Conservation (phyloP, 306 rosid species). For the Arachis hypogaea region DNA sequence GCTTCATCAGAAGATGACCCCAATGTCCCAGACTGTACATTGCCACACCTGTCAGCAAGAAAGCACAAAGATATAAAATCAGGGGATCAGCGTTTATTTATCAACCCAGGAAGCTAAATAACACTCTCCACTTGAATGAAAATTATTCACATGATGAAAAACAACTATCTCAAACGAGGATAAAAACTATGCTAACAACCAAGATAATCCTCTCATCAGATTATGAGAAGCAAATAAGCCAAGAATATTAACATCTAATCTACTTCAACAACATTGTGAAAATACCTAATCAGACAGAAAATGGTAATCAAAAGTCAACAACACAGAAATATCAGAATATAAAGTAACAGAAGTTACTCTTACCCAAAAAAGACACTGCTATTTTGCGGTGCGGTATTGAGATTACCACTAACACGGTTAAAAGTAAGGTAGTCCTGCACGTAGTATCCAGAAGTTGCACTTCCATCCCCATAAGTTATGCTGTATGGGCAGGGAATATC, state of each 20-base stretch:
- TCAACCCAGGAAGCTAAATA: conserved; percentile 24
- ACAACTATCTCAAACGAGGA: conserved; percentile 21
- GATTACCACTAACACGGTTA: conserved; percentile 65
- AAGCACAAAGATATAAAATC: conserved; percentile 11
- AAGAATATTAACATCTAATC: conserved; percentile 21
- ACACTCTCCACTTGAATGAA: conserved; percentile 25
- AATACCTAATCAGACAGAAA: conserved; percentile 8
- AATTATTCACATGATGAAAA: conserved; percentile 26
- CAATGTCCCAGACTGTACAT: conserved; percentile 69
- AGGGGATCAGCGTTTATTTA: conserved; percentile 7
- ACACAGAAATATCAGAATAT: conserved; percentile 9
- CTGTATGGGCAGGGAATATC: conserved; percentile 62
- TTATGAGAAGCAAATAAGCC: background rate
- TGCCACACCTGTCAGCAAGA: conserved; percentile 71
- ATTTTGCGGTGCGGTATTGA: conserved; percentile 53
- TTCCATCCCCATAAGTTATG: conserved; percentile 90
- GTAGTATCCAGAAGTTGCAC: conserved; percentile 79
- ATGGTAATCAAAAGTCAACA: conserved; percentile 7
- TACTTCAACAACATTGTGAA: conserved; percentile 30
- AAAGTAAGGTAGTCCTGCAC: conserved; percentile 78
- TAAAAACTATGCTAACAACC: background rate
- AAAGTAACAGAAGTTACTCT: conserved; percentile 32
- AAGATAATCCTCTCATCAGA: conserved; percentile 26
- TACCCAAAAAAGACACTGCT: conserved; percentile 87
- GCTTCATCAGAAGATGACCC: conserved; percentile 63